Conservation (phyloP, 768 basidiomycete genomes). For the Leccinum aurantiacum region DNA sequence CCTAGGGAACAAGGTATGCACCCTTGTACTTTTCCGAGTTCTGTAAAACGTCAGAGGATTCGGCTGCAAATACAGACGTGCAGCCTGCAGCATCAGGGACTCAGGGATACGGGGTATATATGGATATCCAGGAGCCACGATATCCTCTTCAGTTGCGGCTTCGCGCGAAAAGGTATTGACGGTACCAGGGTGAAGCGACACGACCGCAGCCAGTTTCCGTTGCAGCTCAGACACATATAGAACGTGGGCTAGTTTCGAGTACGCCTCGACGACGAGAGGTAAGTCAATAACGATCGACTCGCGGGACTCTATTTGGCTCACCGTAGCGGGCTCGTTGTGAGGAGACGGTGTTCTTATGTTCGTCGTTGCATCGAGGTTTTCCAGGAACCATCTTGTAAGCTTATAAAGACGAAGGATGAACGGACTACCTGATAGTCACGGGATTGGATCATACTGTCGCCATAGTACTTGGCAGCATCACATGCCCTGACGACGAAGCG, state of each 20-base stretch:
- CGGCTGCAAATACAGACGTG: conserved; percentile 32
- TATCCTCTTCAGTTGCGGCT: conserved; percentile 14
- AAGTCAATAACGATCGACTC: background rate
- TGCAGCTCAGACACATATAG: conserved; percentile 53
- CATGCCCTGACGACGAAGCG: too few species aligned
- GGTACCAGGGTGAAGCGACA: conserved; percentile 31
- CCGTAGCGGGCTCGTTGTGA: conserved; percentile 34
- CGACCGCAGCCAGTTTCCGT: conserved; percentile 34
- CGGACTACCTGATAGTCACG: too few species aligned
- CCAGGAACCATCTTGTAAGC: conserved; percentile 23
- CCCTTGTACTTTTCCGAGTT: conserved; percentile 29
- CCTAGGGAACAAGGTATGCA: conserved; percentile 32
- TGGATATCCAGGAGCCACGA: conserved; percentile 21
- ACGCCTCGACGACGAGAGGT: conserved; percentile 30
- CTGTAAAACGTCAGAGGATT: conserved; percentile 22
- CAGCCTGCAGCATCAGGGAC: conserved; percentile 27
- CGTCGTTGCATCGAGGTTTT: conserved; percentile 33
- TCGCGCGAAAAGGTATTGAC: conserved; percentile 31
- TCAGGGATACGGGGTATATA: conserved; percentile 23
- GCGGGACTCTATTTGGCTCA: conserved; percentile 12
- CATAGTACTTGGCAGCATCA: too few species aligned
- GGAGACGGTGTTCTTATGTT: conserved; percentile 26
- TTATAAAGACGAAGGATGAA: too few species aligned
- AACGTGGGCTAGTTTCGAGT: conserved; percentile 51
- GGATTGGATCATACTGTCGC: too few species aligned